Base-by-base conservation (phyloP, 257 asterid species). In the Leptodermis oblonga region DNA sequence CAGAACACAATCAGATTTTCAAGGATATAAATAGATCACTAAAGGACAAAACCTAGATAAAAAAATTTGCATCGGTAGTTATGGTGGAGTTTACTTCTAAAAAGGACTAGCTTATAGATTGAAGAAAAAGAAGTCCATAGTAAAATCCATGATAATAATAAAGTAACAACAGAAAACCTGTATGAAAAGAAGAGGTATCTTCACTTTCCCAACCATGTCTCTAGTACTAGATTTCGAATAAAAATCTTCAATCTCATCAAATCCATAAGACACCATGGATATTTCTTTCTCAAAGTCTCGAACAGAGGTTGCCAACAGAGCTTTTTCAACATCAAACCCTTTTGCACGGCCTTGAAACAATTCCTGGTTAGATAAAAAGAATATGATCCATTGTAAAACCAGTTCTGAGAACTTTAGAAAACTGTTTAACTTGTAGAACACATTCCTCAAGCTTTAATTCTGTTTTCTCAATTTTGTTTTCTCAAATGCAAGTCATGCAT, bases 341-440 rank as follows among this genome's bases (percentile, higher is more conserved):
- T 90, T 93, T 66, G 88, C 86, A 41, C 82, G 90, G 67, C 97
- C 99, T 86, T 89, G 96, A 82, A 93, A 93, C 70, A 93, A 79
- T 89, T 84, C 97, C 99, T 94, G 83, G 61, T 73, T 62, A 65
- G 77, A 80, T 39, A 51, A 55, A 18, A 28, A 12, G 63, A 74
- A 34, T 23, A 28, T 25, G 28, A 37, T 65, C 18, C 31, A 49
- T 15, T 25, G 20, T 5, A 2, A 67, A 12, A 48, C 41, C 11
- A 43, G 25, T 23, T n/a, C 20, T 5, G 18, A 7, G 8, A 17
- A 43, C 45, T 45, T 28, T 15, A 39, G 22, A 41, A 18, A n/a
- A 14, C 28, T 37, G 15, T 39, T 53, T 53, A 20, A 51, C 58
- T 18, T 4, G 8, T 36, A 8, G 15, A 10, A n/a, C 59, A 54